Evolutionary conservation across 352 stramenopile species (phyloP).

Genomic region (Plasmopara halstedii): DNA sequence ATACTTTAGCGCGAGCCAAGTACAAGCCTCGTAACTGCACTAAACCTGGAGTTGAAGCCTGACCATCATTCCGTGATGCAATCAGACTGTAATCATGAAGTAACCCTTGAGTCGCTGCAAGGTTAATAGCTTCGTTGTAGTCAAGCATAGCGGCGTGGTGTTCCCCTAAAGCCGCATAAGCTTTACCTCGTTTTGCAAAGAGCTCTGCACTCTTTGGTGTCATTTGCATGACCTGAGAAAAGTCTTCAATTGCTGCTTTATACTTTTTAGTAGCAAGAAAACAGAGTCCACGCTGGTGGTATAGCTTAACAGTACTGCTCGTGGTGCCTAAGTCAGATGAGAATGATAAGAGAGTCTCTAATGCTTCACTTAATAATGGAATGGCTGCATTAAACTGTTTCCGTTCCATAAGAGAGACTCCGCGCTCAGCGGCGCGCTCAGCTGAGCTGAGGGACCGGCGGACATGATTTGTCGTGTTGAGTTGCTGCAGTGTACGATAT

Average conservation of each 20-base stretch:
- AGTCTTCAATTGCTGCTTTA: constrained; percentile 62
- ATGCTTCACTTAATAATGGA: constrained; percentile 45
- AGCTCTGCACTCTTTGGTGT: constrained; percentile 62
- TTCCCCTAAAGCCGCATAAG: constrained; percentile 47
- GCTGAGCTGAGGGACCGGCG: constrained; percentile 2
- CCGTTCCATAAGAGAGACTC: constrained; percentile 36
- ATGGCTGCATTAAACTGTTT: constrained; percentile 54
- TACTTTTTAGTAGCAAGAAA: constrained; percentile 48
- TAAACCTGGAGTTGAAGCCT: constrained; percentile 17
- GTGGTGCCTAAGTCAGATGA: constrained; percentile 3
- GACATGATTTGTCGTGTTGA: constrained; percentile 9
- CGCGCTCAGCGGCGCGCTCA: constrained; percentile 26
- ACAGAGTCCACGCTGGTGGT: constrained; percentile 54
- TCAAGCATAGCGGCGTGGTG: constrained; percentile 48
- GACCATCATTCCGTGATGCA: constrained; percentile 13
- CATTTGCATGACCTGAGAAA: constrained; percentile 55
- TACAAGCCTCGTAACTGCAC: constrained; percentile 39
- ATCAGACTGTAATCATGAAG: constrained; percentile 17
- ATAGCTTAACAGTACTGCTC: constrained; percentile 39
- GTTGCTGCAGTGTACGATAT: constrained; percentile 51
- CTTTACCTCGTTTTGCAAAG: constrained; percentile 55
- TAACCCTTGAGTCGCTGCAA: constrained; percentile 30
- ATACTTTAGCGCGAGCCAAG: constrained; percentile 47
- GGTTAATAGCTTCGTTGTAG: constrained; percentile 54
- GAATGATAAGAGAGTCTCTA: constrained; percentile 17